Conservation (phyloP, 1,139 yeast genomes). For the Saccharomyces pastorianus region DNA sequence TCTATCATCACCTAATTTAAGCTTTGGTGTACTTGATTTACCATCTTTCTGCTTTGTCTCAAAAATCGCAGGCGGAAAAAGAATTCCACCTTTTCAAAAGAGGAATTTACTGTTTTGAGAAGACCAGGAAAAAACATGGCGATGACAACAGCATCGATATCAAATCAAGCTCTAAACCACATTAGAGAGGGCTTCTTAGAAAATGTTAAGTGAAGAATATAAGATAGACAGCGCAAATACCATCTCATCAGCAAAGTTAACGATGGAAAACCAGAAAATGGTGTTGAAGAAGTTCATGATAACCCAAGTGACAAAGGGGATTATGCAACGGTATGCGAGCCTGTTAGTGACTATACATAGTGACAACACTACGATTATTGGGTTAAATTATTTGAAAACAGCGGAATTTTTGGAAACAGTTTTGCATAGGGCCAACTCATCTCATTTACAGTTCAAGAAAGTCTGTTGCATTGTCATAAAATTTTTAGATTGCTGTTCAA, state of each 20-base stretch:
- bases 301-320: slow-evolving; percentile 11
- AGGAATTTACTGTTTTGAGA: not conserved
- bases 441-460: slow-evolving; percentile 20
- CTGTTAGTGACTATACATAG: slow-evolving; percentile 5
- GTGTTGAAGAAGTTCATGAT: slow-evolving; percentile 15
- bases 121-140: too few species aligned
- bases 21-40: not conserved
- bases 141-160: too few species aligned
- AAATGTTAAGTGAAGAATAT: not conserved
- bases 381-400: not conserved
- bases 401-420: slow-evolving; percentile 12
- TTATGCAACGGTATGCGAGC: slow-evolving; percentile 9
- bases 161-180: not conserved
- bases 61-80: not conserved
- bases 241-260: not conserved
- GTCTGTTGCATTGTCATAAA: slow-evolving; percentile 22
- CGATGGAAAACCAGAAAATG: slow-evolving; percentile 8
- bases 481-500: slow-evolving; percentile 18
- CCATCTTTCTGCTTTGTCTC: not conserved
- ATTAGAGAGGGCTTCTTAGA: not conserved
- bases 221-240: not conserved
- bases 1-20: not conserved
- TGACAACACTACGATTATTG: not conserved
- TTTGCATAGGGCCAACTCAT: slow-evolving; percentile 13
- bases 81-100: not conserved